Evolutionary conservation across 2,329 filamentous ascomycete genomes (phyloP).

Genomic region (Fusarium succisae): DNA sequence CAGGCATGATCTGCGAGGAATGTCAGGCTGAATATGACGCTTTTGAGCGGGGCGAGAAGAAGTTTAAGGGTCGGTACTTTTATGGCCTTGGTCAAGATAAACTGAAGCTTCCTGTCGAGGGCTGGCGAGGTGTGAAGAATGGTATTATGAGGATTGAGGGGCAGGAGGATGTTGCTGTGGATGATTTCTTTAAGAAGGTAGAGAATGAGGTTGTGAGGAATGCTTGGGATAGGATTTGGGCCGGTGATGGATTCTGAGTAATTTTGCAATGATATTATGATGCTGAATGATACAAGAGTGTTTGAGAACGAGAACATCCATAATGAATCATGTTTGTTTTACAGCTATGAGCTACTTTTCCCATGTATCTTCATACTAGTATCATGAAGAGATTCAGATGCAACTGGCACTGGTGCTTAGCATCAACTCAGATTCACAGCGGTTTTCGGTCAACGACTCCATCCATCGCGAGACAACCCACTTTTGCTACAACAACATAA

Average conservation of each 20-base stretch:
- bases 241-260: neutral
- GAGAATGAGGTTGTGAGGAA: neutral
- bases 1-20: neutral
- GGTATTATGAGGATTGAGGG: conserved; percentile 3
- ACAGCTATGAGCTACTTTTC: too few relatives aligned
- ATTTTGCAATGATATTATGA: too few relatives aligned
- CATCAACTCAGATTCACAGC: accelerated
- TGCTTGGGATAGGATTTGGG: conserved; percentile 1
- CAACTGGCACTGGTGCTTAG: too few relatives aligned
- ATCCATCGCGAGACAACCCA: too few relatives aligned
- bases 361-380: accelerated
- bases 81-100: neutral
- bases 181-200: neutral
- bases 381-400: accelerated
- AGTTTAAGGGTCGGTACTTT: neutral
- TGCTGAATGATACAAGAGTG: too few relatives aligned
- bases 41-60: neutral
- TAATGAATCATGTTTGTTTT: accelerated
- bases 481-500: too few relatives aligned
- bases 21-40: neutral
- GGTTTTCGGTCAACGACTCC: too few relatives aligned
- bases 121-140: neutral
- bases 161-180: neutral
- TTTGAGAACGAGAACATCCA: too few relatives aligned
- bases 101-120: conserved; percentile 6